These are phyloP conservation scores for Phaeoacremonium minimum DNA, from an alignment of 2,329 filamentous ascomycete genomes.

Conservation along the genomic window DNA sequence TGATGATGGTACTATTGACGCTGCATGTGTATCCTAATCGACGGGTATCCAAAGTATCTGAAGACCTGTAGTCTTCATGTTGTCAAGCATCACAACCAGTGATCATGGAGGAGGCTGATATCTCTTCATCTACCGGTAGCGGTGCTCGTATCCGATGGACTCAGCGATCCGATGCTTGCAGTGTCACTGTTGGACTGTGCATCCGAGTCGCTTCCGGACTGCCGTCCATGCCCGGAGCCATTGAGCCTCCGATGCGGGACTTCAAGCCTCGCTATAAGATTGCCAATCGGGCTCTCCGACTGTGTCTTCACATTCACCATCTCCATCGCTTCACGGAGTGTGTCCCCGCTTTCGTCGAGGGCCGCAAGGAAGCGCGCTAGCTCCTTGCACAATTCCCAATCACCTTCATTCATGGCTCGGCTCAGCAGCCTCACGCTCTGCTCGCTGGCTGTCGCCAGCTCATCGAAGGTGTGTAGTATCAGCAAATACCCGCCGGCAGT, in stretches of 20 bases:
- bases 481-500: slow-evolving; percentile 96
- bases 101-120: too few species aligned
- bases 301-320: slow-evolving; percentile 44
- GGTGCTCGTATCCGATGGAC: neutral
- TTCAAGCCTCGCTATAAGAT: slow-evolving; percentile 19
- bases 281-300: slow-evolving; percentile 27
- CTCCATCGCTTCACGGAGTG: slow-evolving; percentile 68
- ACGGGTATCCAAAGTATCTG: too few species aligned
- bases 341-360: slow-evolving; percentile 81
- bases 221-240: slow-evolving; percentile 14
- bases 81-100: too few species aligned
- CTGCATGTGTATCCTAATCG: too few species aligned
- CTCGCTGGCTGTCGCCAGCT: slow-evolving; percentile 64
- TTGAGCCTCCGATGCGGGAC: slow-evolving; percentile 16
- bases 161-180: neutral
- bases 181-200: slow-evolving; percentile 14
- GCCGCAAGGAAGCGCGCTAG: slow-evolving; percentile 92
- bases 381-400: slow-evolving; percentile 96
- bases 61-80: too few species aligned
- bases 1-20: too few species aligned
- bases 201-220: slow-evolving; percentile 23
- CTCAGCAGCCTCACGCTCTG: slow-evolving; percentile 78
- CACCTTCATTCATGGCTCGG: slow-evolving; percentile 75
- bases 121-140: too few species aligned
- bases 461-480: slow-evolving; percentile 79